Evolutionary conservation across 2,329 filamentous ascomycete genomes (phyloP).

Genomic region (Xylariales sp.): DNA sequence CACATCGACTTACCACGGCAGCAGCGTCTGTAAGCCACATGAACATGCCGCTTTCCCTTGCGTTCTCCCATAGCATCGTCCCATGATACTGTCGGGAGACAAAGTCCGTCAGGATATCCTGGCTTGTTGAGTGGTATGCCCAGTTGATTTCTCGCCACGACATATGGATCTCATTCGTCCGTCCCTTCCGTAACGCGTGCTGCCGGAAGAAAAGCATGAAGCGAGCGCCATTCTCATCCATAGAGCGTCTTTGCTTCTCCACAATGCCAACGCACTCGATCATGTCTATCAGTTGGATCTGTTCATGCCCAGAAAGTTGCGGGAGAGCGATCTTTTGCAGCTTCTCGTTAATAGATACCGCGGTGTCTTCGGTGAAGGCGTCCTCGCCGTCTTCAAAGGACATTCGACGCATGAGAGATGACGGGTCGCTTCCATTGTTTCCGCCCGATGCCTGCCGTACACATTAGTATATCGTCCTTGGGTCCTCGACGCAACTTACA

Average conservation of each 20-base stretch:
- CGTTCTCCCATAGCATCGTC: slow-evolving; percentile 78
- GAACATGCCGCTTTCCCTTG: slow-evolving; percentile 82
- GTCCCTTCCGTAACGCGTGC: slow-evolving; percentile 64
- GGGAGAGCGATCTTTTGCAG: slow-evolving; percentile 71
- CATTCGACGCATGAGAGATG: slow-evolving; percentile 32
- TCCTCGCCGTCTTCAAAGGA: slow-evolving; percentile 51
- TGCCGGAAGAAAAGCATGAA: slow-evolving; percentile 87
- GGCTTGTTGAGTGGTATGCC: slow-evolving; percentile 79
- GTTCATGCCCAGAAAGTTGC: slow-evolving; percentile 77
- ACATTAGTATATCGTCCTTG: neutral
- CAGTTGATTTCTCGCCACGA: slow-evolving; percentile 78
- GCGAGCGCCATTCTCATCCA: slow-evolving; percentile 84
- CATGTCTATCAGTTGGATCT: slow-evolving; percentile 79
- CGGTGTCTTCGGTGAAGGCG: slow-evolving; percentile 66
- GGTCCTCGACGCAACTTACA: slow-evolving; percentile 21
- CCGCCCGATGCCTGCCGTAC: slow-evolving; percentile 8
- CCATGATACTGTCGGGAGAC: slow-evolving; percentile 75
- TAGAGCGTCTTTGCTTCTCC: slow-evolving; percentile 79
- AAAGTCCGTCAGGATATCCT: slow-evolving; percentile 85
- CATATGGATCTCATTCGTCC: slow-evolving; percentile 61
- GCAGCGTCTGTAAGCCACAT: slow-evolving; percentile 84
- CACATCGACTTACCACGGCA: slow-evolving; percentile 59
- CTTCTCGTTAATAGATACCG: slow-evolving; percentile 67
- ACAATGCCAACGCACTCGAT: slow-evolving; percentile 80
- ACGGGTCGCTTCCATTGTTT: slow-evolving; percentile 23